Evolutionary conservation across 805 yeast genomes (phyloP).

Genomic region (Saccharomycopsis sp.): DNA sequence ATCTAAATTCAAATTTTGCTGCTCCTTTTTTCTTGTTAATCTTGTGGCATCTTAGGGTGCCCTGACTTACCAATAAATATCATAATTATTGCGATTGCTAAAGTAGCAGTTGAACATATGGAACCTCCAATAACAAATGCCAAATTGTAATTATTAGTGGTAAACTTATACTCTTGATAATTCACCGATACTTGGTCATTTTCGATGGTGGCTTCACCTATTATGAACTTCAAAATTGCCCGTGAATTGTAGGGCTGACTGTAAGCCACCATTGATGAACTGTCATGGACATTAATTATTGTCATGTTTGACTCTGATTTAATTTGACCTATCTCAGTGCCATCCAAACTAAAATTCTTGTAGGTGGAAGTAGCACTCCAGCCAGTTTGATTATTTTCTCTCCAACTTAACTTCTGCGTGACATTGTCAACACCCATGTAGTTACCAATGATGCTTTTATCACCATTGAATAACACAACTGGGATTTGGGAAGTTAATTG

Average conservation of each 20-base stretch:
- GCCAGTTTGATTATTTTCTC: conserved; percentile 32
- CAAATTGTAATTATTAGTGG: no score
- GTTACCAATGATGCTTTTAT: conserved; percentile 68
- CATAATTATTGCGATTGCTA: no score
- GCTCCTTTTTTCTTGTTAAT: no score
- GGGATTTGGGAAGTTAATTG: conserved; percentile 41
- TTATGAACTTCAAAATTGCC: conserved; percentile 64
- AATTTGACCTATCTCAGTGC: conserved; percentile 35
- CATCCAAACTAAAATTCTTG: conserved; percentile 43
- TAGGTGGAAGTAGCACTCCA: conserved; percentile 25
- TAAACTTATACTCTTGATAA: no score
- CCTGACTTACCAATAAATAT: no score
- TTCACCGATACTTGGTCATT: no score
- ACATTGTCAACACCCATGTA: conserved; percentile 53
- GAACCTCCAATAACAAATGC: no score
- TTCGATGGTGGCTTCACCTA: no score
- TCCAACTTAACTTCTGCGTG: conserved; percentile 48
- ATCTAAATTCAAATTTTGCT: no score
- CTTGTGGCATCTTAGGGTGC: no score
- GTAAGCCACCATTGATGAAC: conserved; percentile 93
- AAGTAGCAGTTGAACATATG: no score
- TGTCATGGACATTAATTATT: conserved; percentile 61
- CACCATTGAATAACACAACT: conserved; percentile 61
- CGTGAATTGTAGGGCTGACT: conserved; percentile 67
- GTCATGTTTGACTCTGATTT: conserved; percentile 67